These are phyloP conservation scores for Blastomyces silverae DNA, from an alignment of 2,329 filamentous ascomycete genomes.

Conservation along the genomic window DNA sequence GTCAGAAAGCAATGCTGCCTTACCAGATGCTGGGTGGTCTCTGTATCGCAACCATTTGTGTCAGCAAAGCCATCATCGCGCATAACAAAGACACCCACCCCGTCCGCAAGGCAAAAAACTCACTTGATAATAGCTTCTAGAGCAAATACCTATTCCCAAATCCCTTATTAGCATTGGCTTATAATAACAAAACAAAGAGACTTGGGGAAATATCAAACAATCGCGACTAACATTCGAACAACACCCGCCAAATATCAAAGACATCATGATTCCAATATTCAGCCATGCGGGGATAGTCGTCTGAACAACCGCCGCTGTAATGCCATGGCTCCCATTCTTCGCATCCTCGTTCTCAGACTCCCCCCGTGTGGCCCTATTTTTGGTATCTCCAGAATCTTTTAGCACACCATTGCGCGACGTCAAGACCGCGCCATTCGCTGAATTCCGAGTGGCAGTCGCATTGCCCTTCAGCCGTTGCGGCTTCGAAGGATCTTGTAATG, in stretches of 20 bases:
- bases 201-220: background rate
- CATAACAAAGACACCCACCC: background rate
- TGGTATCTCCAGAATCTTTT: background rate
- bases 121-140: slow-evolving; percentile 92
- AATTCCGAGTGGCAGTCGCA: background rate
- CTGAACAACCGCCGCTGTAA: slow-evolving; percentile 30
- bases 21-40: slow-evolving; percentile 77
- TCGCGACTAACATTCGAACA: slow-evolving; percentile 70
- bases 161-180: slow-evolving; percentile 19
- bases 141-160: slow-evolving; percentile 67
- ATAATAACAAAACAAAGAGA: background rate
- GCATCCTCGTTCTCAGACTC: background rate
- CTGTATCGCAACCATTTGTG: slow-evolving; percentile 41
- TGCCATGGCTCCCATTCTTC: slow-evolving; percentile 13
- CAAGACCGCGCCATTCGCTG: background rate
- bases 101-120: slow-evolving; percentile 33
- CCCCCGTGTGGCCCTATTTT: background rate
- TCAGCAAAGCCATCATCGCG: slow-evolving; percentile 16
- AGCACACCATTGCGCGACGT: background rate
- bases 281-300: slow-evolving; percentile 53
- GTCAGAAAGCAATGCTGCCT: slow-evolving; percentile 20
- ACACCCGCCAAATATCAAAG: slow-evolving; percentile 89
- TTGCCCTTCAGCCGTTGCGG: background rate
- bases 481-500: slow-evolving; percentile 1
- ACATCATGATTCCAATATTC: slow-evolving; percentile 61